Conservation (phyloP, 768 basidiomycete genomes). For the Tulasnella sp. region DNA sequence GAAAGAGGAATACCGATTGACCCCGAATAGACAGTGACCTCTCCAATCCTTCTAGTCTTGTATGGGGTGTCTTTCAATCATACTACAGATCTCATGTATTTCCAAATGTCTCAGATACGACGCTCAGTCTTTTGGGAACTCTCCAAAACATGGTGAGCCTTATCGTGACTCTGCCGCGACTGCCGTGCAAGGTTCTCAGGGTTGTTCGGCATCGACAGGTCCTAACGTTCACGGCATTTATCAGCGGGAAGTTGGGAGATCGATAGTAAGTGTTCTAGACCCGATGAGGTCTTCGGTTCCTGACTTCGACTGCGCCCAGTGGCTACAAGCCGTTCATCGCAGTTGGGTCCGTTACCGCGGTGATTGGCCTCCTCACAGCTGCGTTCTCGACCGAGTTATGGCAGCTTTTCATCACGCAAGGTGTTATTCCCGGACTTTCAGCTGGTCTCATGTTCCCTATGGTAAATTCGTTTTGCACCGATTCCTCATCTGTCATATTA, state of each 20-base stretch:
- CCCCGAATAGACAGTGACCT: neutral
- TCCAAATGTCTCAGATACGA: slow-evolving; percentile 17
- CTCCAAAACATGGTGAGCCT: slow-evolving; percentile 17
- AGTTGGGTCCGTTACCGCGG: slow-evolving; percentile 14
- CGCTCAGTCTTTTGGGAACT: slow-evolving; percentile 18
- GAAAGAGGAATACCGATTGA: neutral
- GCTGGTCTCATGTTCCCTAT: slow-evolving; percentile 19
- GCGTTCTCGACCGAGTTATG: slow-evolving; percentile 22
- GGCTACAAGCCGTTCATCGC: slow-evolving; percentile 22
- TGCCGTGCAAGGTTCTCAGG: neutral
- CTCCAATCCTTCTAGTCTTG: neutral
- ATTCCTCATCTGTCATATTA: neutral
- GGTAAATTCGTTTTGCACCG: neutral
- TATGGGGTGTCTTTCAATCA: slow-evolving; percentile 23
- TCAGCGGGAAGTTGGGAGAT: slow-evolving; percentile 23
- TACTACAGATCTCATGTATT: slow-evolving; percentile 20
- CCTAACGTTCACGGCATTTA: slow-evolving; percentile 21
- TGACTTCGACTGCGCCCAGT: neutral
- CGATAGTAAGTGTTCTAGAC: slow-evolving; percentile 15
- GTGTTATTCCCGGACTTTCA: slow-evolving; percentile 14
- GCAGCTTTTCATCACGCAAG: slow-evolving; percentile 24
- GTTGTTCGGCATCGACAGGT: neutral
- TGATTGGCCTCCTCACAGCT: slow-evolving; percentile 6
- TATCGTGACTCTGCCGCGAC: neutral
- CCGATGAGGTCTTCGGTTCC: neutral